A percentile compares a stretch with the other conserved stretches of the same genome.
phyloP scores from a whole-genome alignment of 441 rosid species.

The Erysimum cheiri region DNA sequence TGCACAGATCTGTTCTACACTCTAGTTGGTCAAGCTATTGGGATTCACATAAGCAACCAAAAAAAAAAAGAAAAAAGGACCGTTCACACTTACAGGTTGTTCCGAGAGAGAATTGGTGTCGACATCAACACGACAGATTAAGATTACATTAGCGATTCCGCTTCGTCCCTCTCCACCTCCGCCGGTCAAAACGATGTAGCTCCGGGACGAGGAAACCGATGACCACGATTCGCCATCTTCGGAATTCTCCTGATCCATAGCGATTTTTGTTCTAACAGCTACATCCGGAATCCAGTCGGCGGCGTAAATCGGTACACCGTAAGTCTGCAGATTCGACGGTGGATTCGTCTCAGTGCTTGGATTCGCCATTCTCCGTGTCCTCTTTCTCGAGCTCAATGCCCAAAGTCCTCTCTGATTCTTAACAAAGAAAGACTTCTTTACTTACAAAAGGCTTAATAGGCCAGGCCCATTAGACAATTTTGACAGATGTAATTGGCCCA shows the following conservation, averaged over 20 bases:
- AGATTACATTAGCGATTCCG: conserved; percentile 77
- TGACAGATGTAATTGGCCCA: background rate
- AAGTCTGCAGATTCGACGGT: conserved; percentile 56
- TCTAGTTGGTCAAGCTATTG: background rate
- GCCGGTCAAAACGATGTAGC: conserved; percentile 67
- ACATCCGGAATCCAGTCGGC: conserved; percentile 71
- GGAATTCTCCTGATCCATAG: conserved; percentile 38
- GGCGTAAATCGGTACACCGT: conserved; percentile 86
- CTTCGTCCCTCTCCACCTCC: conserved; percentile 92
- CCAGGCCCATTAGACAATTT: background rate
- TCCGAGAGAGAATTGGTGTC: conserved; percentile 64
- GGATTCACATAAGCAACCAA: background rate
- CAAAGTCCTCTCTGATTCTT: conserved; percentile 2
- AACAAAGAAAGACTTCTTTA: background rate
- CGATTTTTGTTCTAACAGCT: conserved; percentile 49
- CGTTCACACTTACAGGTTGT: conserved; percentile 62
- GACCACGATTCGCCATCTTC: conserved; percentile 33
- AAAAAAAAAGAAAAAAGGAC: background rate
- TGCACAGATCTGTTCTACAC: conserved; percentile 18
- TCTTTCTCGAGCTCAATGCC: conserved; percentile 2
- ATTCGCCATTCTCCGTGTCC: conserved; percentile 39
- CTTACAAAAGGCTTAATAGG: conserved; percentile 1
- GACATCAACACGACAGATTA: conserved; percentile 61
- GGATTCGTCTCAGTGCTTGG: conserved; percentile 32
- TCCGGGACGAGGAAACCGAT: conserved; percentile 7